Evolutionary conservation across 1,284 basidiomycete genomes (phyloP).

Genomic region (Rhodofomes roseus): DNA sequence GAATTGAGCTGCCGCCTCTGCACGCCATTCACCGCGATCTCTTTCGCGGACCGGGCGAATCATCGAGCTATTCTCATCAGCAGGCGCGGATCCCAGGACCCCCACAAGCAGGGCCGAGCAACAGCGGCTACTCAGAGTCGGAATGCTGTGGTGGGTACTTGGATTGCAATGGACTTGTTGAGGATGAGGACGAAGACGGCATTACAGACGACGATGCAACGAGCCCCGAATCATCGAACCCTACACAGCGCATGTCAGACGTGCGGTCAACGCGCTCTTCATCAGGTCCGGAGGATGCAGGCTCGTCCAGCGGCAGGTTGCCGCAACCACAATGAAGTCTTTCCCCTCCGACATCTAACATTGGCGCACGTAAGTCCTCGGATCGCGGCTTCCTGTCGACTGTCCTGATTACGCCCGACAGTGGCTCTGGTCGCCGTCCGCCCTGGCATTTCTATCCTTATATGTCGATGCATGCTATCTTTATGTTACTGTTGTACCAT

Average conservation of each 20-base stretch:
- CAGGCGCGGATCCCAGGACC: not conserved
- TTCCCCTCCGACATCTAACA: not conserved
- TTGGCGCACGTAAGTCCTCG: not conserved
- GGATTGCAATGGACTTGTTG: slow-evolving; percentile 43
- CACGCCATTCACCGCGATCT: slow-evolving; percentile 18
- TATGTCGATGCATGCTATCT: not conserved
- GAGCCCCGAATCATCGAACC: slow-evolving; percentile 5
- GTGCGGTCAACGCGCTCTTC: slow-evolving; percentile 25
- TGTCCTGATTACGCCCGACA: not conserved
- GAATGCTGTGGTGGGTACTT: slow-evolving; percentile 47
- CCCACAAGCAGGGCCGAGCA: not conserved
- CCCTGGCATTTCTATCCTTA: slow-evolving; percentile 2
- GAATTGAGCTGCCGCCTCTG: slow-evolving; percentile 22
- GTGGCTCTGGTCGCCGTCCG: not conserved
- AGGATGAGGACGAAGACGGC: slow-evolving; percentile 30
- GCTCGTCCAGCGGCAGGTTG: not conserved
- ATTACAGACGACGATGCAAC: slow-evolving; percentile 13
- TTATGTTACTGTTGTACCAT: slow-evolving; percentile 7
- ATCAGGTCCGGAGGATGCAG: slow-evolving; percentile 12
- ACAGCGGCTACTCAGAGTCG: slow-evolving; percentile 6
- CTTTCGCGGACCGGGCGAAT: slow-evolving; percentile 7
- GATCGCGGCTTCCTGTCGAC: not conserved
- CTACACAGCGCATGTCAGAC: slow-evolving; percentile 24
- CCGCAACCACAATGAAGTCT: not conserved
- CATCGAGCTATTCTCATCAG: slow-evolving; percentile 13